Conservation (phyloP, 2,329 filamentous ascomycete genomes). For the Clonostachys rhizophaga region DNA sequence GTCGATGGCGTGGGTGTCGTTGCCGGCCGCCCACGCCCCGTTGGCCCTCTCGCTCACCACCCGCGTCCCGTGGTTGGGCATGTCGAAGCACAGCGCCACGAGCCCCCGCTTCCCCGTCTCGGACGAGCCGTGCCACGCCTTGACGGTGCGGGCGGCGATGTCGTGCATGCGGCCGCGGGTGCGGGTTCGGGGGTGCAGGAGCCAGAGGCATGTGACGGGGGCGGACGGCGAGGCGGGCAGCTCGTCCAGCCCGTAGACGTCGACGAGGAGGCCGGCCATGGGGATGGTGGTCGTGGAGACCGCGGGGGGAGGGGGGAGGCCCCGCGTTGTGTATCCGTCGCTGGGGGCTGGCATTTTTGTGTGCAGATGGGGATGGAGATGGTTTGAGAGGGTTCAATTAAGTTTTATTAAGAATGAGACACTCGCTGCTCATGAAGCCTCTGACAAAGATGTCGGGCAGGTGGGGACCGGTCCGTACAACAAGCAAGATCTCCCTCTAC, state of each 20-base stretch:
- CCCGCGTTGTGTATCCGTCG: slow-evolving; percentile 19
- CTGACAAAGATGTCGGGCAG: no score
- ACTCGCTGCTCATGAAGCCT: no score
- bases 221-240: slow-evolving; percentile 45
- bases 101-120: slow-evolving; percentile 44
- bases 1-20: slow-evolving; percentile 79
- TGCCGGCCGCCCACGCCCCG: slow-evolving; percentile 73
- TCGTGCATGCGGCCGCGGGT: slow-evolving; percentile 70
- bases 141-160: slow-evolving; percentile 64
- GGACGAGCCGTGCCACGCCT: slow-evolving; percentile 46
- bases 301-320: slow-evolving; percentile 29
- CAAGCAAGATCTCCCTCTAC: no score
- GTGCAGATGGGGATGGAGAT: no score
- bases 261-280: slow-evolving; percentile 74
- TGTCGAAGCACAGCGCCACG: slow-evolving; percentile 83
- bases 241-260: slow-evolving; percentile 77
- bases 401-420: no score
- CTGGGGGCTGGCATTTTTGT: no score
- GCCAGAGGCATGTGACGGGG: slow-evolving; percentile 77
- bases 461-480: no score
- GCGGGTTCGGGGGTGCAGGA: slow-evolving; percentile 76
- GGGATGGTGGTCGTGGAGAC: slow-evolving; percentile 64
- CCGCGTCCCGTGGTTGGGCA: slow-evolving; percentile 84
- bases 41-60: slow-evolving; percentile 66
- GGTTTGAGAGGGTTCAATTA: no score